Conservation (phyloP, 257 asterid genomes). For the Cordia subcordata region DNA sequence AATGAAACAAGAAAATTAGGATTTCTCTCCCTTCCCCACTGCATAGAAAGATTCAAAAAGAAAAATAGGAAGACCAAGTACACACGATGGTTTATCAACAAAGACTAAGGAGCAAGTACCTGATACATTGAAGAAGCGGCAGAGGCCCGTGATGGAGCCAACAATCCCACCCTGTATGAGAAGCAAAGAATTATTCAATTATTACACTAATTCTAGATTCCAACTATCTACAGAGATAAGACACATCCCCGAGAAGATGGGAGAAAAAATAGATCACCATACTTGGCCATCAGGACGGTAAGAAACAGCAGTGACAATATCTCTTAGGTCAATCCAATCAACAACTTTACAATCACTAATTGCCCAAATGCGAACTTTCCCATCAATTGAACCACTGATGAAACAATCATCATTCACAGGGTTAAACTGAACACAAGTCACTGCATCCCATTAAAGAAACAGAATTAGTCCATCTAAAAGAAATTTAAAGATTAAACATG, state of each 20-base stretch:
- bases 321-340: constrained; percentile 78
- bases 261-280: constrained; percentile 7
- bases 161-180: constrained; percentile 66
- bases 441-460: constrained; percentile 41
- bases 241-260: neutral
- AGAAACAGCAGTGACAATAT: constrained; percentile 85
- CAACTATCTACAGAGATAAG: neutral
- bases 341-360: constrained; percentile 62
- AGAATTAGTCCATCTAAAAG: constrained; percentile 5
- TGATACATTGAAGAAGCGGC: constrained; percentile 61
- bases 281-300: constrained; percentile 89
- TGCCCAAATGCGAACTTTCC: constrained; percentile 93
- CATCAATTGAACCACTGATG: constrained; percentile 93
- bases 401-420: constrained; percentile 70
- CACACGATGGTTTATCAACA: no score
- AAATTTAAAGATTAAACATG: neutral
- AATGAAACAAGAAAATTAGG: no score
- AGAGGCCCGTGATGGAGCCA: constrained; percentile 73
- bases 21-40: no score
- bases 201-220: neutral
- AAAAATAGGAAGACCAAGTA: no score
- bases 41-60: no score
- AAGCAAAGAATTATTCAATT: constrained; percentile 17
- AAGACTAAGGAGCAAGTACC: constrained; percentile 33
- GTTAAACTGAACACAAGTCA: constrained; percentile 77